Evolutionary conservation across 176 grass and related monocot genomes (phyloP), one percentile per base, ranked within the genome.

Genomic region (Rhynchospora tenuis): DNA sequence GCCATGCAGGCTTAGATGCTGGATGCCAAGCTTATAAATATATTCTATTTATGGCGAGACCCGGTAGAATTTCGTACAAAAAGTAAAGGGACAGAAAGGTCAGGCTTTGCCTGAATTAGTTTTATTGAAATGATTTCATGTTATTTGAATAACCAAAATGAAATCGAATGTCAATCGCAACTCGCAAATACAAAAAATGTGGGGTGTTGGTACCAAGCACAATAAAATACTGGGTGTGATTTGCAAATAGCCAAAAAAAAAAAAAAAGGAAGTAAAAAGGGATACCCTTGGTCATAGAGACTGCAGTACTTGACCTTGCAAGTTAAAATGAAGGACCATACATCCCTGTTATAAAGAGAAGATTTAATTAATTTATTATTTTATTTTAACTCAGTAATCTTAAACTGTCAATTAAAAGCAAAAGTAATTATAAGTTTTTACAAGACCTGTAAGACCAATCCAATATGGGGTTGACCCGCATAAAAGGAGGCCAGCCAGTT

Each of bases 381-480:
- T 7, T 16, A 20, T 63, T 61, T 27, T 43, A 7, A 29, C 42
- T 47, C n/a, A 75, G 11, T 16, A 23, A 26, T 24, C 44, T 80
- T 22, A 14, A 61, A 46, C 63, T 65, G 64, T 50, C 1, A 63
- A 64, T 42, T 57, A 64, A 55, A 19, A 59, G 29, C 65, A 59
- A 43, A 22, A 59, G 31, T n/a, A n/a, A n/a, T n/a, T 62, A 87
- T 91, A 83, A 79, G 86, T 27, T 86, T 22, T 22, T 80, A 11
- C 81, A 79, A 68, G 82, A 98, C 96, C 96, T 98, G 93, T 99
- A 99, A 75, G 96, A 99, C 96, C 96, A 99, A 87, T 99, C 96
- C 86, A 99, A 90, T 73, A 99, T 99, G 54, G 96, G 96, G 91
- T 99, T 99, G 76, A 99, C 92, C 84, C 96, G 91, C 96, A 99